Conservation (phyloP, 257 asterid genomes). For the Primulina huaijiensis region DNA sequence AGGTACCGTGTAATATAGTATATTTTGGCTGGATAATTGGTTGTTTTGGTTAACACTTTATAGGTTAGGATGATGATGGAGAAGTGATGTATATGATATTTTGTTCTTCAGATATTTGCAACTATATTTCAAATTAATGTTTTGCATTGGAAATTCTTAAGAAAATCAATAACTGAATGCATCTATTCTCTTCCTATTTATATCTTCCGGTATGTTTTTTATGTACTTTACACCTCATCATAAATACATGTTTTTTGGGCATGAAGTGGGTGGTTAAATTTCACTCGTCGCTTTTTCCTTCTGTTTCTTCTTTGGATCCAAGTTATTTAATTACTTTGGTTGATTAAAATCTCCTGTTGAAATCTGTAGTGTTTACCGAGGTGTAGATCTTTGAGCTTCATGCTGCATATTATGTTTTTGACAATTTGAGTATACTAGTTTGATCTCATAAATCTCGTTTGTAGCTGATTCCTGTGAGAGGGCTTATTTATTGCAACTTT, state of each 20-base stretch:
- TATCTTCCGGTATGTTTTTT: neutral
- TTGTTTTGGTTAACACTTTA: slow-evolving; percentile 11
- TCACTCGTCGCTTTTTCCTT: neutral
- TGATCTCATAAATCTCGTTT: neutral
- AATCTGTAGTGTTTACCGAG: neutral
- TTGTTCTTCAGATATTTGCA: slow-evolving; percentile 13
- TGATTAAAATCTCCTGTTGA: neutral
- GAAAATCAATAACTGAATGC: slow-evolving; percentile 10
- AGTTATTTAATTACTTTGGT: slow-evolving; percentile 5
- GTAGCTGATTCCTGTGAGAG: neutral
- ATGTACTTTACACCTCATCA: neutral
- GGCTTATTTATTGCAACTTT: neutral
- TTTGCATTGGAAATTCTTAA: slow-evolving; percentile 3
- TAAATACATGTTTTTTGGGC: neutral
- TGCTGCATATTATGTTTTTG: slow-evolving; percentile 14
- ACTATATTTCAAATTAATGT: neutral
- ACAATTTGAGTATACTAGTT: slow-evolving; percentile 4
- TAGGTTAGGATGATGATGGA: slow-evolving; percentile 19
- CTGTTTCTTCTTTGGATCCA: neutral
- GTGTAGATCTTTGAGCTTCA: neutral
- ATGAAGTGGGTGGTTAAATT: neutral
- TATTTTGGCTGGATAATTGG: slow-evolving; percentile 18
- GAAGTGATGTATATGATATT: slow-evolving; percentile 15
- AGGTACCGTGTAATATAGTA: slow-evolving; percentile 12
- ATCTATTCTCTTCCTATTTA: slow-evolving; percentile 14